Evolutionary conservation across 495 filamentous ascomycete species (phyloP), one percentile per base, ranked within the genome.

Genomic region (Penicillium dipodomyicola): DNA sequence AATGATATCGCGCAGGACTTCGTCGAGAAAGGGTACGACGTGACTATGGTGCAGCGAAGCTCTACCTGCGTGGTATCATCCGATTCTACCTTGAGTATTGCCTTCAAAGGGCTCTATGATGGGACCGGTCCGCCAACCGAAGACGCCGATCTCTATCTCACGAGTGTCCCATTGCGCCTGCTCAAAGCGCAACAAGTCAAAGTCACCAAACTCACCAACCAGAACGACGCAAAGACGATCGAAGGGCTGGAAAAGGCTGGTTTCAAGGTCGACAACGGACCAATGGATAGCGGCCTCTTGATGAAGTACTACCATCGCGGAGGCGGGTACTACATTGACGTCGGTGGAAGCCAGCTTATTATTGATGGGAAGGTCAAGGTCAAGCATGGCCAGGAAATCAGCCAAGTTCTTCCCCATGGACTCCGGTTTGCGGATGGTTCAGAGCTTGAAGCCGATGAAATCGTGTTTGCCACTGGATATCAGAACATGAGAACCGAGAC

Each of bases 1-100:
- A 85, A 92, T 61, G 91, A 95, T 65, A 95, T 95, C 58, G 85
- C 87, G 30, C 88, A 93, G 65, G 87, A 93, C 61, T 93, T 79
- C 64, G 85, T 84, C 66, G 89, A 93, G 63, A 84, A 88, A 40
- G 91, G 91, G 2, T 88, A 88, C 60, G 78, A 87, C n/a, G 87
- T 92, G n/a, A 93, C 89, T 9, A 84, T 95, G 64, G 75, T 95
- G 11, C 90, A 95, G 74, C 83, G 91, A 17, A 87, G 85, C 1
- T 83, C 84, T 14, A 93, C 91, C 0, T 85, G 79, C 52, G 85
- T 96, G 33, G 70, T 92, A 7, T 80, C 82, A 0, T 83, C 79
- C 14, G 68, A 83, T 5, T 75, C 78, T 0, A 80, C 80, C 9
- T 64, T 79, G 15, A 72, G 82, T 12, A 77, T 87, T 39, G 58